Evolutionary conservation across 2,329 filamentous ascomycete species (phyloP), one percentile per base, ranked within the genome.

Genomic region (Alternaria postmessia): DNA sequence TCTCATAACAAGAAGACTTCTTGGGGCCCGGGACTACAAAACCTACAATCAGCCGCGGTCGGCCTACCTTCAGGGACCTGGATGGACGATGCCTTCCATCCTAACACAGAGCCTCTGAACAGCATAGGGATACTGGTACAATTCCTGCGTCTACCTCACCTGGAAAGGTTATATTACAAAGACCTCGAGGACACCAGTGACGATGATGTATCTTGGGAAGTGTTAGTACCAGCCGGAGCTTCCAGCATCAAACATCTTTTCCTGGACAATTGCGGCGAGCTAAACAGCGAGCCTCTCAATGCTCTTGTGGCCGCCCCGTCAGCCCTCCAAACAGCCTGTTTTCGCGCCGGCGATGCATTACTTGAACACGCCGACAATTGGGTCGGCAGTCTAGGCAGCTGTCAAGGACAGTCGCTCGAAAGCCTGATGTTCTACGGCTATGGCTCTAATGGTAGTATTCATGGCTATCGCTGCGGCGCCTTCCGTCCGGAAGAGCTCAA

Each of bases 361-460:
- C 22, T 65, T 18, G 46, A 59, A 1, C 43, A 57, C 12, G 46
- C 47, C 8, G 54, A 63, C n/a, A 3, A 2, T 1, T 28, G 61
- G 12, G 38, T 59, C 20, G 4, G 32, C 16, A 20, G n/a, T 4
- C 39, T 63, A 11, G 41, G 51, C 7, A 16, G 1, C 4, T 8
- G 1, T 12, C 60, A 63, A 20, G 32, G 41, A 12, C 14, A 24
- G 0, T 59, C 57, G 7, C 36, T 65, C 2, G 39, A 57, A 24
- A 63, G 54, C 16, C 24, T 65, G 6, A 65, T 63, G 57, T 57
- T 61, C 28, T 65, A 65, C 22, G 61, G 44, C 18, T 55, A 54
- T 4, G 51, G 24, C 58, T 47, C 43, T 14, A 11, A 12, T n/a
- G 11, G 20, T 16, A 36, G 7, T 3, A 48, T 48, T 3, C 46